A percentile compares a stretch with the other conserved stretches of the same genome.
Conservation (phyloP, 2,329 filamentous ascomycete genomes). For the Trichoderma sp. region DNA sequence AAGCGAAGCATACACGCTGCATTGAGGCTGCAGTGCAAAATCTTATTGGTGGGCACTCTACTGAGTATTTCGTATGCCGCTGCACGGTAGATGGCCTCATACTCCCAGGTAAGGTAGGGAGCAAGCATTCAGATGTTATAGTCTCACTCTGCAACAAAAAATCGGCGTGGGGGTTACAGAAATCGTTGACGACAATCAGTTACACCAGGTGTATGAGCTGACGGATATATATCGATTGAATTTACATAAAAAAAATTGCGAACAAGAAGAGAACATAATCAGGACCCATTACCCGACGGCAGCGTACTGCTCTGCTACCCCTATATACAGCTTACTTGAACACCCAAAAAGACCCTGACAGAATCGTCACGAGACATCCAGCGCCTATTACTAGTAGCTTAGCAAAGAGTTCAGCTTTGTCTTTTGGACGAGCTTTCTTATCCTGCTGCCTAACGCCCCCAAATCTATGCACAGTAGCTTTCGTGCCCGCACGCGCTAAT, state of each 20-base stretch:
- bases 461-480: slow-evolving; percentile 1
- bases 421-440: not conserved
- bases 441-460: slow-evolving; percentile 18
- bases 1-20: not conserved
- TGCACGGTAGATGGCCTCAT: not conserved
- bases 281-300: not conserved
- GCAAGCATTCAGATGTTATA: not conserved
- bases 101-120: too few species aligned
- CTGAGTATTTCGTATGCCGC: not conserved
- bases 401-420: not conserved
- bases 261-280: not conserved
- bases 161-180: not conserved
- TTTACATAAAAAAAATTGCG: not conserved
- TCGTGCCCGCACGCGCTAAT: slow-evolving; percentile 8
- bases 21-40: not conserved
- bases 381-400: not conserved
- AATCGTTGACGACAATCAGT: not conserved
- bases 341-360: not conserved
- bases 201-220: not conserved
- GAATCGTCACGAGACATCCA: not conserved
- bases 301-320: not conserved
- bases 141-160: not conserved
- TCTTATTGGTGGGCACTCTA: not conserved
- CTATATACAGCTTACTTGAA: not conserved
- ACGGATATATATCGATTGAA: not conserved